A percentile compares a stretch with the other conserved stretches of the same genome.
Conservation (phyloP, 2,329 filamentous ascomycete genomes). For the Paecilomyces variotii region DNA sequence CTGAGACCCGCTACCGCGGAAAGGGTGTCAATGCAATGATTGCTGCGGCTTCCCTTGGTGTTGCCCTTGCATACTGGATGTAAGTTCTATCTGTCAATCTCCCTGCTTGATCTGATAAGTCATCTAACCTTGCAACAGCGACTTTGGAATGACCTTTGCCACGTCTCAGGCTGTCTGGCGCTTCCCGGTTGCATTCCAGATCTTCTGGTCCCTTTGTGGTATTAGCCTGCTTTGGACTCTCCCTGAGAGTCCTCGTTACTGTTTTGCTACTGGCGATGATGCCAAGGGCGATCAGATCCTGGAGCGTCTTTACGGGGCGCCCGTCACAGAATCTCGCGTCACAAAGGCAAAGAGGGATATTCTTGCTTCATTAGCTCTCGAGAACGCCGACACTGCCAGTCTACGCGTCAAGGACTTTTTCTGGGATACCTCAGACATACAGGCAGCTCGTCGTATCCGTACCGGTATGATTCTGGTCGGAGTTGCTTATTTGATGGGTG, state of each 20-base stretch:
- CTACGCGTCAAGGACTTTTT: constrained; percentile 3
- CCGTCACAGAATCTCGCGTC: constrained; percentile 2
- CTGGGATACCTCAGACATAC: constrained; percentile 11
- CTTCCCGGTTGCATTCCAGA: constrained; percentile 23
- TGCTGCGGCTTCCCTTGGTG: constrained; percentile 16
- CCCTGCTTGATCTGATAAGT: background rate
- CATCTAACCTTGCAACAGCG: constrained; percentile 6
- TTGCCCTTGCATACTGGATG: constrained; percentile 26
- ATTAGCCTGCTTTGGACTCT: constrained; percentile 16
- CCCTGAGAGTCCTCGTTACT: constrained; percentile 21
- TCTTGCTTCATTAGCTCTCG: constrained; percentile 11
- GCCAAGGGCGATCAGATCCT: constrained; percentile 17
- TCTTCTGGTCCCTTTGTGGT: constrained; percentile 17
- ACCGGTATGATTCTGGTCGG: constrained; percentile 20
- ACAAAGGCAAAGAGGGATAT: constrained; percentile 14
- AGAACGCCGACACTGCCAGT: constrained; percentile 4
- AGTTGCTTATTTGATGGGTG: constrained; percentile 23
- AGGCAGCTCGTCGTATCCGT: constrained; percentile 19
- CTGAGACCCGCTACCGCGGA: constrained; percentile 17
- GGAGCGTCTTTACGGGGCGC: constrained; percentile 11
- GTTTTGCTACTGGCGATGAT: constrained; percentile 16
- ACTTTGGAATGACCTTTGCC: constrained; percentile 24
- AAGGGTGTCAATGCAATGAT: constrained; percentile 22
- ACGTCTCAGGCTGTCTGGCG: constrained; percentile 22
- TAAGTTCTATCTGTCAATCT: constrained; percentile 3